phyloP scores from a whole-genome alignment of 2,329 filamentous ascomycete species.

The Cyanodermella asteris region DNA sequence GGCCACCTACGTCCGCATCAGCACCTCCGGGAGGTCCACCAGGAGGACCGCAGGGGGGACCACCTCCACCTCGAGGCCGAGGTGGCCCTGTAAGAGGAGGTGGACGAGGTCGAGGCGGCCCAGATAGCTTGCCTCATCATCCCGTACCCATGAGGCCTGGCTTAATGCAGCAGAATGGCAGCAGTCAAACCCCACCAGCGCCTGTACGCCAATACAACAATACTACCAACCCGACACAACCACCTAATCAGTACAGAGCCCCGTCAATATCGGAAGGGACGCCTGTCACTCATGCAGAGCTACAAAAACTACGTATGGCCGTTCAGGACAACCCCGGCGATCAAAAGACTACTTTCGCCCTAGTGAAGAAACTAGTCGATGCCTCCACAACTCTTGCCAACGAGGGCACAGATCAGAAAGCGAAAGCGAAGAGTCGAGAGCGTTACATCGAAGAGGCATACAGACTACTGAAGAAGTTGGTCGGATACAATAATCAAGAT shows the following conservation, averaged over 20 bases:
- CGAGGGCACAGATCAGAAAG: conserved; percentile 46
- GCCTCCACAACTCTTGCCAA: conserved; percentile 61
- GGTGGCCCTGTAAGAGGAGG: no score
- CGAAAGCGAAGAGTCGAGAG: conserved; percentile 46
- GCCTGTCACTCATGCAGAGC: conserved; percentile 55
- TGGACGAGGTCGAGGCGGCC: no score
- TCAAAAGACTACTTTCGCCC: conserved; percentile 43
- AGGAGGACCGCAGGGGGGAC: no score
- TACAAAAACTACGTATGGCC: conserved; percentile 49
- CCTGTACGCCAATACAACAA: conserved; percentile 31
- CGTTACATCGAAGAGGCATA: conserved; percentile 68
- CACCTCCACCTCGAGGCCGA: no score
- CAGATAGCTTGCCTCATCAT: no score
- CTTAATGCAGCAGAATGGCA: conserved; percentile 1
- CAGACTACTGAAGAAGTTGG: conserved; percentile 79
- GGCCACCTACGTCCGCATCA: no score
- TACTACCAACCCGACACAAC: conserved; percentile 13
- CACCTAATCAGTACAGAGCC: conserved; percentile 12
- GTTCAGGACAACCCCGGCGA: conserved; percentile 54
- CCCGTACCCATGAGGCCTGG: no score
- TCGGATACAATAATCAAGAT: conserved; percentile 48
- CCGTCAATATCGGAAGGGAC: conserved; percentile 11
- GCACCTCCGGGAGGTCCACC: no score
- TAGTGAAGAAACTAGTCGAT: conserved; percentile 72
- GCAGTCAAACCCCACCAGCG: conserved; percentile 17